Evolutionary conservation across 1,139 yeast genomes (phyloP).

Genomic region (Geotrichum australiense): DNA sequence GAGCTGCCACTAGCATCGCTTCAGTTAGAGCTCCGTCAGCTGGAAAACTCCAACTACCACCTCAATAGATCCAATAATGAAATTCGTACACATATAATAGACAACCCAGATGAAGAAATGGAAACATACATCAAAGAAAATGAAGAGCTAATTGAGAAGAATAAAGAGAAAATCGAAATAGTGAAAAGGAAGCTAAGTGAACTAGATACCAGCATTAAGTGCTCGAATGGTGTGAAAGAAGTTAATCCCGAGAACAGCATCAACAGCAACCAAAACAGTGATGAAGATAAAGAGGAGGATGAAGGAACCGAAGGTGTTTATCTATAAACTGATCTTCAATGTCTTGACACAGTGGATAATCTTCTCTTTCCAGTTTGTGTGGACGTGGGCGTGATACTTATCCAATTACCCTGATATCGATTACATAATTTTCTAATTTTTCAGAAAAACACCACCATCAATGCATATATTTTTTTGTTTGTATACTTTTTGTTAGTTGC

Average conservation of each 20-base stretch:
- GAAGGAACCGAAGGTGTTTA: too few relatives aligned
- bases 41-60: conserved; percentile 14
- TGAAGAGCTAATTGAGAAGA: conserved; percentile 8
- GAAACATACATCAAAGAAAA: conserved; percentile 9
- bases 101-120: conserved; percentile 8
- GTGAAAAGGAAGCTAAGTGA: conserved; percentile 4
- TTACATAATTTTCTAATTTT: not conserved
- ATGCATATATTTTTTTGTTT: not conserved
- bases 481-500: not conserved
- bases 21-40: conserved; percentile 6
- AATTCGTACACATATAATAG: conserved; percentile 3
- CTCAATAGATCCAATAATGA: conserved; percentile 13
- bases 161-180: conserved; percentile 2
- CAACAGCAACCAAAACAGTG: too few relatives aligned
- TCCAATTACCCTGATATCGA: not conserved
- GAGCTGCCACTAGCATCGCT: conserved; percentile 7
- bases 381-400: not conserved
- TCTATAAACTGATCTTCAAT: too few relatives aligned
- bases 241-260: too few relatives aligned
- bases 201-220: too few relatives aligned
- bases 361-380: too few relatives aligned
- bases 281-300: too few relatives aligned
- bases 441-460: not conserved
- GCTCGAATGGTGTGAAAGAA: too few relatives aligned
- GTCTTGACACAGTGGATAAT: too few relatives aligned